Evolutionary conservation across 208 protist genomes (phyloP), one percentile per base, ranked within the genome.

Genomic region (Strigomonas culicis): DNA sequence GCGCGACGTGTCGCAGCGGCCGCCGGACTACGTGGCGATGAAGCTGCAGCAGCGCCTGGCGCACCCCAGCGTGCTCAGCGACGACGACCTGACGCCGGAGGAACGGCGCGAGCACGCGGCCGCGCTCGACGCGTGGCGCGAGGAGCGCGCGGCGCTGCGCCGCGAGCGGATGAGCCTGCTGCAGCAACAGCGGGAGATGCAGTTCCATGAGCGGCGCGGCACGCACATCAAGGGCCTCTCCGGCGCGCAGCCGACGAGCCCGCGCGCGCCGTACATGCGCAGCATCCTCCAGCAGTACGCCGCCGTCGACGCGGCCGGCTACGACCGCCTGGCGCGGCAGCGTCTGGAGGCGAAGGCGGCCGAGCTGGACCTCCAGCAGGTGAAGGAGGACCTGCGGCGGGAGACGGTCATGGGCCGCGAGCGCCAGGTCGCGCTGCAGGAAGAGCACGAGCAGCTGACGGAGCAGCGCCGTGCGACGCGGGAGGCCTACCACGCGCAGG

Each of bases 211-310:
- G 51, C 73, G 74, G 1, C 78, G 81, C 27, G 81, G 77, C n/a
- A 88, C 76, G 55, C 86, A 90, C 64, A 88, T 88, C 70, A 93
- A 90, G 66, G 64, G 64, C 58, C 59, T 88, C 25, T 59, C 63
- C 49, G 31, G 31, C 7, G 41, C 80, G 13, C 53, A 69, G 31
- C 66, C 72, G 0, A 77, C 68, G 17, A 80, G 67, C 34, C 39
- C 53, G 22, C 59, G 77, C 31, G 57, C 25, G 1, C 69, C 81
- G 24, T 39, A 75, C n/a, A 70, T 72, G 49, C 71, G 72, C 21
- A 43, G 24, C 10, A 58, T 62, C n/a, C 21, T 21, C 39, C 53
- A 55, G 4, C 67, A 68, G 13, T 46, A 67, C 46, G 58, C 71
- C 2, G 55, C 59, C 36, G 70, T 75, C 10, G 76, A 84, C 27